These are phyloP conservation scores for Tolypocladium nubicola DNA, from an alignment of 2,329 filamentous ascomycete genomes.

Conservation along the genomic window DNA sequence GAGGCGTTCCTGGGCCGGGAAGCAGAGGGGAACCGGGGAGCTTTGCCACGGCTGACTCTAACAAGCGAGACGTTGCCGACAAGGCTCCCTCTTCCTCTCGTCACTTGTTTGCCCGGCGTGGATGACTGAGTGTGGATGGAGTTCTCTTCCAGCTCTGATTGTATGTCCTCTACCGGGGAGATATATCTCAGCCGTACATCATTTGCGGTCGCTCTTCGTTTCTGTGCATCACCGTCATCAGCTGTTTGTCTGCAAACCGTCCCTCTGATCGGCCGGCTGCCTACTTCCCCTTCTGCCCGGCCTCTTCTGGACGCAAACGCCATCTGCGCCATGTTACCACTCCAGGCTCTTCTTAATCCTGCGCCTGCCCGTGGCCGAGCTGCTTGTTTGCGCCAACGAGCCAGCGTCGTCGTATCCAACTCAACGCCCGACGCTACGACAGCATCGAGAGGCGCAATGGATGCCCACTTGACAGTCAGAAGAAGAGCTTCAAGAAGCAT, in stretches of 20 bases:
- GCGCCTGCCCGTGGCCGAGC: conserved; percentile 31
- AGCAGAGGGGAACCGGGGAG: background rate
- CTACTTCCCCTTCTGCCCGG: background rate
- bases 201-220: background rate
- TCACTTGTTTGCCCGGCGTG: conserved; percentile 1
- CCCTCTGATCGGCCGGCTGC: background rate
- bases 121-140: background rate
- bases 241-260: background rate
- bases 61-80: conserved; percentile 1
- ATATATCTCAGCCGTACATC: background rate
- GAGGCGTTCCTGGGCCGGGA: background rate
- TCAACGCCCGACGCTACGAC: conserved; percentile 8
- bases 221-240: background rate
- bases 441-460: conserved; percentile 8
- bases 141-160: background rate
- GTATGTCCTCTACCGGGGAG: background rate
- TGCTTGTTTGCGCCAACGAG: conserved; percentile 23
- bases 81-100: background rate
- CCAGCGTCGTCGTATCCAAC: conserved; percentile 10
- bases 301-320: conserved; percentile 7
- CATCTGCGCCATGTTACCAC: conserved; percentile 45
- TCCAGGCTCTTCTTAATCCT: conserved; percentile 58
- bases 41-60: background rate
- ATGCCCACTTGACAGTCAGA: background rate
- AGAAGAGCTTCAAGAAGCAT: conserved; percentile 33